phyloP scores from a whole-genome alignment of 225 moss, liverwort and hornwort species.

The Polytrichum commune region DNA sequence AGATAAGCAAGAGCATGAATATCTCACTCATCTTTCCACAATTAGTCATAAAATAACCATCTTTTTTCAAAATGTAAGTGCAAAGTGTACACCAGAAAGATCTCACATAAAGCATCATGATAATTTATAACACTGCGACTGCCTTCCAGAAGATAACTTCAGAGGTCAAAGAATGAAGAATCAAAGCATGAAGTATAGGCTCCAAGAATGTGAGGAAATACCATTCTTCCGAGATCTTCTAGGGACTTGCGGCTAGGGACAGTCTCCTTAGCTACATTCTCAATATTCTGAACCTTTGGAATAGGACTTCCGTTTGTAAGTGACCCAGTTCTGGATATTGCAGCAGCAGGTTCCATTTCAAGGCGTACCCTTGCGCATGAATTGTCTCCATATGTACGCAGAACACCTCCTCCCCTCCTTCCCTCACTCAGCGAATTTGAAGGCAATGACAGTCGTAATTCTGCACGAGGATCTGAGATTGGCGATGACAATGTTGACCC shows the following conservation, averaged over 20 bases:
- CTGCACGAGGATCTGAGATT: slow-evolving; percentile 13
- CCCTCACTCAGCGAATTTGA: slow-evolving; percentile 1
- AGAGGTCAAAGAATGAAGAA: too few species aligned
- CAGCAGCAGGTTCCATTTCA: slow-evolving; percentile 12
- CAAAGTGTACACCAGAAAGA: too few species aligned
- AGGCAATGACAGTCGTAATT: slow-evolving; percentile 3
- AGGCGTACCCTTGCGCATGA: slow-evolving; percentile 5
- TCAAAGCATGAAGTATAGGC: too few species aligned
- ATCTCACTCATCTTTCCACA: too few species aligned
- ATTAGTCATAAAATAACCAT: too few species aligned
- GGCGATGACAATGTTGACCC: slow-evolving; percentile 1
- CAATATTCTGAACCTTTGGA: slow-evolving; percentile 12
- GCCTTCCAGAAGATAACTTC: too few species aligned
- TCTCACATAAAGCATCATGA: too few species aligned
- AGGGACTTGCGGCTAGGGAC: slow-evolving; percentile 13
- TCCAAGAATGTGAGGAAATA: background rate
- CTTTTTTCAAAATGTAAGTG: too few species aligned
- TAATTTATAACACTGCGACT: too few species aligned
- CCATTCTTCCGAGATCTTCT: slow-evolving; percentile 18
- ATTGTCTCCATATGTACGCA: slow-evolving; percentile 12
- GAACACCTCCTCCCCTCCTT: slow-evolving; percentile 2
- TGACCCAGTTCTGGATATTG: slow-evolving; percentile 19
- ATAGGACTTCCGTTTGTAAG: slow-evolving; percentile 10
- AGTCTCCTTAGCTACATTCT: slow-evolving; percentile 7
- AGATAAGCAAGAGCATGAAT: too few species aligned